Evolutionary conservation across 805 yeast genomes (phyloP).

Genomic region (Nematodospora valgi): DNA sequence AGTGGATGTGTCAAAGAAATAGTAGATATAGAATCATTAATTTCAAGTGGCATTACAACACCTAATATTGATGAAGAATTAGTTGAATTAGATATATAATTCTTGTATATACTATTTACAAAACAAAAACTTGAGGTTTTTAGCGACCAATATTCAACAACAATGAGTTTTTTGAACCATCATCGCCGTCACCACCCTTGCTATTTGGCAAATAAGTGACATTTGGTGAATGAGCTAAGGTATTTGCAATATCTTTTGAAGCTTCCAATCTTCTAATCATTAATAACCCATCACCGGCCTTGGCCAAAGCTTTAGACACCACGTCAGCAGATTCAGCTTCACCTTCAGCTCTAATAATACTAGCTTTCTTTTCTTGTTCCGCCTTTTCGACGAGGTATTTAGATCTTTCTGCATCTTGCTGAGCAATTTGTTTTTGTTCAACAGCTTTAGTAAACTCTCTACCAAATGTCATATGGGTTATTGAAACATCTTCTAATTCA

Average conservation of each 20-base stretch:
- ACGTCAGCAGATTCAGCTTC: constrained; percentile 98
- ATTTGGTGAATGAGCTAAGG: constrained; percentile 78
- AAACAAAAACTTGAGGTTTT: not conserved
- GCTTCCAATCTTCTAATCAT: constrained; percentile 95
- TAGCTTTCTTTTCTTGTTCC: constrained; percentile 94
- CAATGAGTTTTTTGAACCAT: constrained; percentile 48
- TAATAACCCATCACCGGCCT: constrained; percentile 94
- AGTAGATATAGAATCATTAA: constrained; percentile 63
- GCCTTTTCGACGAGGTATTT: constrained; percentile 91
- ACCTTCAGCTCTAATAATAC: constrained; percentile 96
- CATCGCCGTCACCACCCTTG: constrained; percentile 24
- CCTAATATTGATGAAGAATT: constrained; percentile 36
- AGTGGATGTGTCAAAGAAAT: constrained; percentile 85
- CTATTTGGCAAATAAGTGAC: constrained; percentile 82
- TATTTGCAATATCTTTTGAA: constrained; percentile 88
- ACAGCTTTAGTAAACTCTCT: constrained; percentile 96
- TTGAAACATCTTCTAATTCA: constrained; percentile 92
- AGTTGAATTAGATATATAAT: constrained; percentile 24
- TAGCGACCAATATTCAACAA: constrained; percentile 58
- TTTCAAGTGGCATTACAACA: constrained; percentile 54
- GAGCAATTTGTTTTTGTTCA: constrained; percentile 98
- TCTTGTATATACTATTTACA: constrained; percentile 5
- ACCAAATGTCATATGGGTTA: constrained; percentile 97
- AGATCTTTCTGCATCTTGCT: constrained; percentile 98
- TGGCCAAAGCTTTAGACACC: constrained; percentile 86